Evolutionary conservation across 176 grass and related monocot species (phyloP).

Genomic region (Chloris gayana): DNA sequence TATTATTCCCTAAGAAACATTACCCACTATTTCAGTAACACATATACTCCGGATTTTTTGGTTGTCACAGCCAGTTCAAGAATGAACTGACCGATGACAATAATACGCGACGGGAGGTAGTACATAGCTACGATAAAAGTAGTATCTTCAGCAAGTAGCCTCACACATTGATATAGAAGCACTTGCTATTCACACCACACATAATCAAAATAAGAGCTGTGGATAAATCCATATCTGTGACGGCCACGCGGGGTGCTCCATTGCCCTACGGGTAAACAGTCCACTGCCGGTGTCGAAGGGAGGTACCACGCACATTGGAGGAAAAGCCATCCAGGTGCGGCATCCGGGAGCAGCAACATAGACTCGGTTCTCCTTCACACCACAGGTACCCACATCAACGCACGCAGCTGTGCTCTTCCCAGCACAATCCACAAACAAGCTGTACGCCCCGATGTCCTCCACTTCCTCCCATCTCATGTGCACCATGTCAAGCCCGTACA

Average conservation of each 20-base stretch:
- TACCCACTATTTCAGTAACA: neutral
- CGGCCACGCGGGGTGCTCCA: neutral
- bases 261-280: neutral
- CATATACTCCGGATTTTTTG: neutral
- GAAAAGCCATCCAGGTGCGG: conserved; percentile 13
- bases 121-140: neutral
- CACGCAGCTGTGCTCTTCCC: conserved; percentile 28
- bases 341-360: neutral
- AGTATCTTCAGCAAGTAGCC: neutral
- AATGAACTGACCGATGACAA: too few relatives aligned
- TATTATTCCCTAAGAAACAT: too few relatives aligned
- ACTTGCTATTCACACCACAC: neutral
- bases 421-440: conserved; percentile 41
- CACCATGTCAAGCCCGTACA: conserved; percentile 43
- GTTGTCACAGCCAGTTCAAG: too few relatives aligned
- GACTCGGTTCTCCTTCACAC: conserved; percentile 37
- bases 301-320: conserved; percentile 18
- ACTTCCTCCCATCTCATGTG: conserved; percentile 46
- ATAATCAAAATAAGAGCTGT: conserved; percentile 43
- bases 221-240: conserved; percentile 39
- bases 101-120: too few relatives aligned
- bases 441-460: conserved; percentile 38
- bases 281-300: neutral
- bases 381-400: conserved; percentile 25
- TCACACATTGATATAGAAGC: neutral